These are phyloP conservation scores for Euphrasia confusa DNA, from an alignment of 257 asterid species.

Conservation along the genomic window DNA sequence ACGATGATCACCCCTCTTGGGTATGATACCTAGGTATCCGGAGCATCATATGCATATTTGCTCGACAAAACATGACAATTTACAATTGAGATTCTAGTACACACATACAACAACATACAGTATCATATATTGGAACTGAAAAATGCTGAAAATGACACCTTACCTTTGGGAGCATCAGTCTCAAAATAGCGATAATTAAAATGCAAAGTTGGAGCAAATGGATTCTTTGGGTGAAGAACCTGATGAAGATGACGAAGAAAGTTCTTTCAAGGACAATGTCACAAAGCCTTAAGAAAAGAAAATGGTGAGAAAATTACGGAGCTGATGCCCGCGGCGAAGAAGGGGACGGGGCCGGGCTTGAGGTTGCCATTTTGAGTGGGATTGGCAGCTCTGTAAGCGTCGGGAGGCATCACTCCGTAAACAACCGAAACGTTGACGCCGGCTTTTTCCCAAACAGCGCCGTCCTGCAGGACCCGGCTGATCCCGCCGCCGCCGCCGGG, in stretches of 20 bases:
- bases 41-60: constrained; percentile 13
- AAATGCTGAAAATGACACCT: not conserved
- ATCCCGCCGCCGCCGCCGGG: constrained; percentile 99
- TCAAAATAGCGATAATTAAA: constrained; percentile 92
- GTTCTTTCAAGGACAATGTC: constrained; percentile 17
- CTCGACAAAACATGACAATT: not conserved
- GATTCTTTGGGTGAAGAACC: constrained; percentile 97
- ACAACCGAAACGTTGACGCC: constrained; percentile 98
- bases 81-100: no score
- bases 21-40: constrained; percentile 7
- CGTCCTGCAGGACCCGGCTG: constrained; percentile 93
- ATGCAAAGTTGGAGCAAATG: constrained; percentile 97
- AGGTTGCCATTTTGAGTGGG: constrained; percentile 58
- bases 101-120: no score
- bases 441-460: constrained; percentile 88
- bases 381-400: constrained; percentile 94
- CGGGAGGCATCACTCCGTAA: constrained; percentile 97
- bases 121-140: constrained; percentile 11
- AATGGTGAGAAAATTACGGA: constrained; percentile 47
- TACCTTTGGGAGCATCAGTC: constrained; percentile 93
- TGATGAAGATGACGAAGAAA: constrained; percentile 27
- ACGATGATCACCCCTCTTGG: constrained; percentile 12
- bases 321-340: constrained; percentile 98
- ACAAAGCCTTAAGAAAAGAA: not conserved
- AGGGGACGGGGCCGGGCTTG: constrained; percentile 81